A percentile compares a stretch with the other conserved stretches of the same genome.
Conservation (phyloP, 1,139 yeast species). For the Sugiyamaella japonica region DNA sequence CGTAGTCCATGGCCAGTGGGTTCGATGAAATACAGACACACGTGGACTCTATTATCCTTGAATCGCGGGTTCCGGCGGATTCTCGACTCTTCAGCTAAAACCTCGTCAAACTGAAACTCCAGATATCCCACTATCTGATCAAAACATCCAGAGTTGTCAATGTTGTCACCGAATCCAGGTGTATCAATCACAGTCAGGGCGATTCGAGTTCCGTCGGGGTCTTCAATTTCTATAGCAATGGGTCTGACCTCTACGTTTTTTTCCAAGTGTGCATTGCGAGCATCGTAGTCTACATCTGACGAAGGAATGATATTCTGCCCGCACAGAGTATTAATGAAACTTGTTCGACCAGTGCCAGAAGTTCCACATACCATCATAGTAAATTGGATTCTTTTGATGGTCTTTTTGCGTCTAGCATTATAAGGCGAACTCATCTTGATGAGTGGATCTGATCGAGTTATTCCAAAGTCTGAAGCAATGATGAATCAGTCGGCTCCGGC, state of each 20-base stretch:
- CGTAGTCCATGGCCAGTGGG: constrained; percentile 74
- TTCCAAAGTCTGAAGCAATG: too few species aligned
- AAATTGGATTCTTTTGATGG: constrained; percentile 81
- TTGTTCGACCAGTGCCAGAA: constrained; percentile 82
- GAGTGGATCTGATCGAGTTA: too few species aligned
- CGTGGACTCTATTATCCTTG: constrained; percentile 71
- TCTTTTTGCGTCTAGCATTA: constrained; percentile 55
- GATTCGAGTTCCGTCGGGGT: constrained; percentile 37
- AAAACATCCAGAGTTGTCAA: constrained; percentile 67
- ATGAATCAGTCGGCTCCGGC: too few species aligned
- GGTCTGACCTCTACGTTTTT: constrained; percentile 52
- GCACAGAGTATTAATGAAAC: constrained; percentile 83
- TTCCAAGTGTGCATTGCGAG: constrained; percentile 48
- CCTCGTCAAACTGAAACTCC: constrained; percentile 88
- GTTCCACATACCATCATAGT: constrained; percentile 77
- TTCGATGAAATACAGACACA: constrained; percentile 62
- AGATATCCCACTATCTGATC: constrained; percentile 70
- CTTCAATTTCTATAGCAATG: constrained; percentile 49
- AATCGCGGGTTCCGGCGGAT: constrained; percentile 82
- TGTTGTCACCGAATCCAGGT: constrained; percentile 77
- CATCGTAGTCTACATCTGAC: constrained; percentile 41
- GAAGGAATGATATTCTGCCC: constrained; percentile 59
- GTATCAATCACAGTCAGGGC: constrained; percentile 65
- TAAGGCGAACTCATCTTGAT: constrained; percentile 3
- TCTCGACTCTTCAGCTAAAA: constrained; percentile 85